These are phyloP conservation scores for Claviceps spartinae DNA, from an alignment of 2,329 filamentous ascomycete species.

Conservation along the genomic window DNA sequence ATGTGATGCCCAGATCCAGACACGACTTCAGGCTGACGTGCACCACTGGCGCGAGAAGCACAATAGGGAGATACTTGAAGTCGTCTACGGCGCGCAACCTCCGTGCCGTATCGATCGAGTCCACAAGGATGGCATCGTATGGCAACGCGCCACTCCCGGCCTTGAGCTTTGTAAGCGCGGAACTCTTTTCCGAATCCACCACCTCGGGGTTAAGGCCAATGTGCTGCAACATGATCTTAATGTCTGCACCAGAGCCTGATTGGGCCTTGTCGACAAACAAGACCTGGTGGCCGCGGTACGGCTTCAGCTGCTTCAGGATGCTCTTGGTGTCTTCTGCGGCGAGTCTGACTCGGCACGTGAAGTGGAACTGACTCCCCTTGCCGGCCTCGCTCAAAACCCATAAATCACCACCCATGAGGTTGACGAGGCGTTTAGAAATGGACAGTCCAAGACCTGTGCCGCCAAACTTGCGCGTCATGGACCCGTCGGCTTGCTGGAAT, in stretches of 20 bases:
- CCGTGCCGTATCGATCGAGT: slow-evolving; percentile 83
- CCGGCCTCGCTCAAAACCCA: slow-evolving; percentile 92
- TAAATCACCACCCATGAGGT: slow-evolving; percentile 89
- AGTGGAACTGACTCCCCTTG: slow-evolving; percentile 88
- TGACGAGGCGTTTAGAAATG: slow-evolving; percentile 89
- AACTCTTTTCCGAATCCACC: slow-evolving; percentile 64
- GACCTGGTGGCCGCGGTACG: slow-evolving; percentile 87
- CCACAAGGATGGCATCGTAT: slow-evolving; percentile 92
- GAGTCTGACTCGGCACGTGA: slow-evolving; percentile 82
- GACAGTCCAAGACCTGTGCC: slow-evolving; percentile 88
- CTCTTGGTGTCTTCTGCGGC: slow-evolving; percentile 65
- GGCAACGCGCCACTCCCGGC: slow-evolving; percentile 43
- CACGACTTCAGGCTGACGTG: slow-evolving; percentile 89
- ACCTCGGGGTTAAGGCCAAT: slow-evolving; percentile 74
- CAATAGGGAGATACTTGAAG: slow-evolving; percentile 95
- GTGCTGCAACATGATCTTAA: slow-evolving; percentile 62
- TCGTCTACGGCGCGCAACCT: slow-evolving; percentile 76
- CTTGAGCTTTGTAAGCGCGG: slow-evolving; percentile 38
- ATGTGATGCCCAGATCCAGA: slow-evolving; percentile 90
- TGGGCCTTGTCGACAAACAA: slow-evolving; percentile 88
- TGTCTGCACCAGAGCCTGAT: slow-evolving; percentile 62
- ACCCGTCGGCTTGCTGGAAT: slow-evolving; percentile 96
- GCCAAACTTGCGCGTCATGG: slow-evolving; percentile 90
- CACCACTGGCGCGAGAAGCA: slow-evolving; percentile 77
- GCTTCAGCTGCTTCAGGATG: slow-evolving; percentile 70